Evolutionary conservation across 257 asterid species (phyloP).

Genomic region (Gynochthodes officinalis): DNA sequence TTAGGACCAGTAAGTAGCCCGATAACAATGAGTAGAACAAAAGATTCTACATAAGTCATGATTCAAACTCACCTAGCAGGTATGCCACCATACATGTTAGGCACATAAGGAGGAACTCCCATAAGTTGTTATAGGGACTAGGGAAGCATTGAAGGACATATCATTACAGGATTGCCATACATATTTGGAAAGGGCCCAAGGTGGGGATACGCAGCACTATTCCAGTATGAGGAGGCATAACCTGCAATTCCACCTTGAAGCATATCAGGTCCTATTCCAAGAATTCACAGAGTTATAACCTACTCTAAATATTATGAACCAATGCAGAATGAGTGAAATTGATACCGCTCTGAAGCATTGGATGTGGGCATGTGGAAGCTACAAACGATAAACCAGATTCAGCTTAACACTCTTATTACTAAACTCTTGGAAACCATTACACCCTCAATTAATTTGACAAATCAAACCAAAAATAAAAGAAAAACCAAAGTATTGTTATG

Average conservation of each 20-base stretch:
- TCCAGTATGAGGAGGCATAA: conserved; percentile 69
- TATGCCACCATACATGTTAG: conserved; percentile 35
- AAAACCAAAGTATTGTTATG: neutral
- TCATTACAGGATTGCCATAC: conserved; percentile 55
- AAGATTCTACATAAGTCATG: conserved; percentile 9
- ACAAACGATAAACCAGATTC: neutral
- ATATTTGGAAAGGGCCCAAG: conserved; percentile 50
- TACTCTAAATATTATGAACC: neutral
- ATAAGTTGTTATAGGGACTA: conserved; percentile 47
- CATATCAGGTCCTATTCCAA: conserved; percentile 43
- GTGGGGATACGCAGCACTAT: conserved; percentile 43
- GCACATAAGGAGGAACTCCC: conserved; percentile 45
- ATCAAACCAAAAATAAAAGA: neutral
- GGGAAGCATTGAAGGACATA: conserved; percentile 58
- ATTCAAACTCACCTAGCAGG: conserved; percentile 48
- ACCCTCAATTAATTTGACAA: neutral
- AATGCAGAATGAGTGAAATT: neutral
- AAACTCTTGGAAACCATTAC: too few species aligned
- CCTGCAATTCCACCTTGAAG: conserved; percentile 60
- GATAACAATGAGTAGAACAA: conserved; percentile 8
- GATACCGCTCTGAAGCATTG: conserved; percentile 65
- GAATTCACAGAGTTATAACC: conserved; percentile 4
- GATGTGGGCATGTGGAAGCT: conserved; percentile 25
- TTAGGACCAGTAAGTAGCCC: neutral
- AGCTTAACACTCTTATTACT: too few species aligned